Percentiles rank a stretch among this genome's conserved stretches.
These are phyloP conservation scores for Chaetomium strumarium DNA, from an alignment of 2,329 filamentous ascomycete species.

Conservation along the genomic window DNA sequence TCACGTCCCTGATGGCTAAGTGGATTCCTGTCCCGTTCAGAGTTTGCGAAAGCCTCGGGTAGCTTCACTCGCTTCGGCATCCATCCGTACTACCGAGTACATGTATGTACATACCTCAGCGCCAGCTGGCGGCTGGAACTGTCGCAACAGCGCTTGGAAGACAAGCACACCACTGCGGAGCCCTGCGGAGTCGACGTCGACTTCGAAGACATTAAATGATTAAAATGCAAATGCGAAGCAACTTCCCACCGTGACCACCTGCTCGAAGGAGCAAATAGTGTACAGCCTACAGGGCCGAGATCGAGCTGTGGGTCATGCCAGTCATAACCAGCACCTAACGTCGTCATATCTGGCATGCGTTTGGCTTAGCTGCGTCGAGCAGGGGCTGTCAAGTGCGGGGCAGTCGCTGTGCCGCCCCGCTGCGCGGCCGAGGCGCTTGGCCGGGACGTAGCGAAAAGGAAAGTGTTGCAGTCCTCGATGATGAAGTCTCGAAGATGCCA, in stretches of 20 bases:
- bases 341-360: constrained; percentile 17
- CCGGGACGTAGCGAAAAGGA: too few species aligned
- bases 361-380: constrained; percentile 8
- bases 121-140: constrained; percentile 6
- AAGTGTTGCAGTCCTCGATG: too few species aligned
- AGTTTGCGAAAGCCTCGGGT: too few species aligned
- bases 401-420: constrained; percentile 6
- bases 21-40: too few species aligned
- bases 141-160: neutral
- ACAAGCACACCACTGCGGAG: too few species aligned
- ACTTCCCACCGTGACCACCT: constrained; percentile 4
- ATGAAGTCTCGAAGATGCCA: too few species aligned
- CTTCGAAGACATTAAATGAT: too few species aligned
- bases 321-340: constrained; percentile 23
- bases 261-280: neutral
- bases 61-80: too few species aligned
- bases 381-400: constrained; percentile 12
- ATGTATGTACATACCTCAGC: too few species aligned
- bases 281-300: constrained; percentile 4
- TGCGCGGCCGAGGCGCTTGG: neutral
- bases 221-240: neutral
- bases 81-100: too few species aligned
- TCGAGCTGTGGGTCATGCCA: constrained; percentile 19
- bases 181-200: neutral
- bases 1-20: too few species aligned